Conservation (phyloP, 495 filamentous ascomycete genomes). For the Penicillium riverlandense region DNA sequence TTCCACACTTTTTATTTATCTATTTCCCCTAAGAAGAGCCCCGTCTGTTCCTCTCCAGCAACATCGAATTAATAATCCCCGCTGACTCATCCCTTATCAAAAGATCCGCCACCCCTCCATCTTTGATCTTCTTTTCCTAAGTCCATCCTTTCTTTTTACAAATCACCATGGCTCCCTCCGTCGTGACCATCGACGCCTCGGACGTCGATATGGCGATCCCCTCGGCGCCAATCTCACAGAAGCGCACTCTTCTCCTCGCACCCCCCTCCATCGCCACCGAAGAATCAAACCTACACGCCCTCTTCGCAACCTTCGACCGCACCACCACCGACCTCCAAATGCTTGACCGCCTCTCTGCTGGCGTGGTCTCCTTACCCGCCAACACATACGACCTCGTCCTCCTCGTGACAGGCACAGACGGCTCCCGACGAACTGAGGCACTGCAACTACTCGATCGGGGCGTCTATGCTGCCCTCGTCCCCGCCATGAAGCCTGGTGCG, state of each 20-base stretch:
- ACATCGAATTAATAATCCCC: constrained; percentile 9
- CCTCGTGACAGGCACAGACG: constrained; percentile 71
- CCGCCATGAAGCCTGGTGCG: constrained; percentile 64
- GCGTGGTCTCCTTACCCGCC: constrained; percentile 69
- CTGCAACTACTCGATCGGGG: constrained; percentile 55
- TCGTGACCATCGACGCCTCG: constrained; percentile 36
- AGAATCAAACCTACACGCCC: constrained; percentile 49
- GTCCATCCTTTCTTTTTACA: background rate
- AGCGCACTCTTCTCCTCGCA: constrained; percentile 60
- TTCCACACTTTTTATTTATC: background rate
- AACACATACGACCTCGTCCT: constrained; percentile 78
- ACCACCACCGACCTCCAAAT: constrained; percentile 84
- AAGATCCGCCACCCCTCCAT: constrained; percentile 22
- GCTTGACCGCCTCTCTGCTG: constrained; percentile 87
- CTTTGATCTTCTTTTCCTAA: constrained; percentile 1
- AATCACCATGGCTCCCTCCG: constrained; percentile 28
- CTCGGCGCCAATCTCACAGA: constrained; percentile 9
- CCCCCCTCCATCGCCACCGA: constrained; percentile 68
- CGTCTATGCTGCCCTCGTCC: constrained; percentile 60
- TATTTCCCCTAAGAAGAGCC: background rate
- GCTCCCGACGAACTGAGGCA: constrained; percentile 50
- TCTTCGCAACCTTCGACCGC: constrained; percentile 61
- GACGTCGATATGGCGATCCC: constrained; percentile 30
- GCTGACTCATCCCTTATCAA: constrained; percentile 16
- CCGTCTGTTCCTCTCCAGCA: background rate